Percentiles rank a stretch among this genome's conserved stretches.
These are phyloP conservation scores for Pharnaceum exiguum DNA, from an alignment of 148 eudicot species.

Conservation along the genomic window DNA sequence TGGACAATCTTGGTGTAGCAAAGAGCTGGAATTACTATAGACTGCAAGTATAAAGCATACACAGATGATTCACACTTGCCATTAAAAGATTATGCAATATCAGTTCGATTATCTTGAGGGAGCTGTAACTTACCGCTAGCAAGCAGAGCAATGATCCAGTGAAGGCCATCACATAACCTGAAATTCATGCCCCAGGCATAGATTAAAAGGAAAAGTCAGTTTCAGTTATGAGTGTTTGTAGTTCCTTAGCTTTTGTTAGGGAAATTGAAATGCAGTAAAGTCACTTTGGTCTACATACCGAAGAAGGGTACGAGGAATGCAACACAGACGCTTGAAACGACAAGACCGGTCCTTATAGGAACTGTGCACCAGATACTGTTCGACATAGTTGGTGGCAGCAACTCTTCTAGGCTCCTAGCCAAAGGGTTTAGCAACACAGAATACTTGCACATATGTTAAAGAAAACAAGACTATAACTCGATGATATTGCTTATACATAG, in stretches of 20 bases:
- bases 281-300: constrained; percentile 27
- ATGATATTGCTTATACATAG: not conserved
- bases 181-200: constrained; percentile 8
- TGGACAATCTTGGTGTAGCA: constrained; percentile 44
- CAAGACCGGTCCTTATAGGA: constrained; percentile 55
- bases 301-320: constrained; percentile 74
- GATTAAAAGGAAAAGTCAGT: not conserved
- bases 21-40: constrained; percentile 62
- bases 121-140: constrained; percentile 46
- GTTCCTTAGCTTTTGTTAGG: no score
- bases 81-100: no score
- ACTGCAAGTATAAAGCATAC: constrained; percentile 29
- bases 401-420: constrained; percentile 72
- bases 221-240: no score
- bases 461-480: constrained; percentile 6
- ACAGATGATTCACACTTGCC: not conserved
- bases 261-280: not conserved
- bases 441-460: constrained; percentile 43
- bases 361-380: constrained; percentile 39
- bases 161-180: constrained; percentile 79
- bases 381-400: constrained; percentile 41
- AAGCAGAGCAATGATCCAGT: constrained; percentile 66
- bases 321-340: constrained; percentile 50
- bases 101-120: no score
- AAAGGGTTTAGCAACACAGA: constrained; percentile 70